A percentile compares a stretch with the other conserved stretches of the same genome.
phyloP scores from a whole-genome alignment of 306 rosid species.

The Carpinus fangiana region DNA sequence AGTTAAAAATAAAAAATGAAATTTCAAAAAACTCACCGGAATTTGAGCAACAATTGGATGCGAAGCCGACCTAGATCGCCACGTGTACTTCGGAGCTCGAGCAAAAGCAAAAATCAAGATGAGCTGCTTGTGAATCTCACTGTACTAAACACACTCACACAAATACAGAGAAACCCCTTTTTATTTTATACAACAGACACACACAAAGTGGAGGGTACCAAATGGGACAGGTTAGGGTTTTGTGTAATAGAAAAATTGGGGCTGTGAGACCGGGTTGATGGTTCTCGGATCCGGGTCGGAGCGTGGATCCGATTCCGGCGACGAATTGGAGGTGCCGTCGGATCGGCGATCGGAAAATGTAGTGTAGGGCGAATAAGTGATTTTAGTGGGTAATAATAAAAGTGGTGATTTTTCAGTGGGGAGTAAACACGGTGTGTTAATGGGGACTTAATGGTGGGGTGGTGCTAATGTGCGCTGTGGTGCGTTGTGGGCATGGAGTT shows the following conservation, averaged over 20 bases:
- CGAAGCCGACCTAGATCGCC: constrained; percentile 13
- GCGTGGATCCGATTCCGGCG: constrained; percentile 25
- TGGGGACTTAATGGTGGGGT: neutral
- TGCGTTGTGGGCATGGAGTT: neutral
- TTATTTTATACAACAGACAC: neutral
- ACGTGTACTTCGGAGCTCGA: constrained; percentile 13
- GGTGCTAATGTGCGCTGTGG: constrained; percentile 12
- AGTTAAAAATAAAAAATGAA: neutral
- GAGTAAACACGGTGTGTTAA: constrained; percentile 42
- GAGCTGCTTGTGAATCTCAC: constrained; percentile 7
- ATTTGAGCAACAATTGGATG: constrained; percentile 11
- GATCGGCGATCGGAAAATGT: constrained; percentile 42
- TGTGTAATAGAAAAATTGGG: constrained; percentile 17
- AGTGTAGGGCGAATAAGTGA: constrained; percentile 18
- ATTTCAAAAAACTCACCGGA: neutral
- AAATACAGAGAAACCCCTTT: constrained; percentile 1
- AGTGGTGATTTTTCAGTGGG: constrained; percentile 35
- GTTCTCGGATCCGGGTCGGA: constrained; percentile 14
- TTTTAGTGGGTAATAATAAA: constrained; percentile 25
- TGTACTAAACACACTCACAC: constrained; percentile 6
- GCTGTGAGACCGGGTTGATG: constrained; percentile 19
- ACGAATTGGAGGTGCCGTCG: constrained; percentile 43
- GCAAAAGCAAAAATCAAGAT: constrained; percentile 8
- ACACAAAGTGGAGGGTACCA: constrained; percentile 10
- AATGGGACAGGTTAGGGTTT: constrained; percentile 26